Percentiles rank a stretch among this genome's conserved stretches.
Conservation (phyloP, 768 basidiomycete species). For the Crepidotus variabilis region DNA sequence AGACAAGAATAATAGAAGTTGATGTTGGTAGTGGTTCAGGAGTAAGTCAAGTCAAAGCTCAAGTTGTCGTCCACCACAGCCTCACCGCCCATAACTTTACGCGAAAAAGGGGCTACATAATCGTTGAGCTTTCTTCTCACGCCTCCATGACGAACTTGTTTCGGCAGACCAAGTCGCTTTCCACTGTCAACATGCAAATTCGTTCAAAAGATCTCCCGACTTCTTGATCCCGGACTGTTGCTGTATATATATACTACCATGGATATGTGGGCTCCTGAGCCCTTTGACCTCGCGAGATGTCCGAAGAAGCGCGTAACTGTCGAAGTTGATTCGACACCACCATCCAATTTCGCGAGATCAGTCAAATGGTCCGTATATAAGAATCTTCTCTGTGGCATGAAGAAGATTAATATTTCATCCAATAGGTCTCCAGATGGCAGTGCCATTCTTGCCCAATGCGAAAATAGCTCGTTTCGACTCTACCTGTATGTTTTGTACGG, state of each 20-base stretch:
- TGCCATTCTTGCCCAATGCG: constrained; percentile 11
- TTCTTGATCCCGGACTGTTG: too few relatives aligned
- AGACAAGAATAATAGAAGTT: too few relatives aligned
- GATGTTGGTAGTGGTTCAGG: too few relatives aligned
- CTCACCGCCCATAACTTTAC: too few relatives aligned
- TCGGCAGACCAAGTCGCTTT: too few relatives aligned
- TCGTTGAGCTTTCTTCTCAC: too few relatives aligned
- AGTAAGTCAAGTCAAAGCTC: too few relatives aligned
- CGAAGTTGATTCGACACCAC: background rate
- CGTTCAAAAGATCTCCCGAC: too few relatives aligned
- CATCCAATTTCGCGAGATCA: constrained; percentile 6
- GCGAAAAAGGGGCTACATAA: too few relatives aligned
- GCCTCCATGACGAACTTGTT: too few relatives aligned
- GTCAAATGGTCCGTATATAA: constrained; percentile 6
- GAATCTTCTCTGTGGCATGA: background rate
- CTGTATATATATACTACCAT: background rate
- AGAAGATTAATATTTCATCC: background rate
- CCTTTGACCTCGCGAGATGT: background rate
- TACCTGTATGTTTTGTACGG: constrained; percentile 4
- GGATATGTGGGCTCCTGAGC: constrained; percentile 1
- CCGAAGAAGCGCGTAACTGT: background rate
- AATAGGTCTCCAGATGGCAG: constrained; percentile 14
- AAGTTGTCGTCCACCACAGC: too few relatives aligned
- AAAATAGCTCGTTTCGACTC: constrained; percentile 7
- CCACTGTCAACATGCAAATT: too few relatives aligned